Percentiles rank a stretch among this genome's conserved stretches.
Conservation (phyloP, 352 stramenopile genomes). For the Phytophthora boehmeriae region DNA sequence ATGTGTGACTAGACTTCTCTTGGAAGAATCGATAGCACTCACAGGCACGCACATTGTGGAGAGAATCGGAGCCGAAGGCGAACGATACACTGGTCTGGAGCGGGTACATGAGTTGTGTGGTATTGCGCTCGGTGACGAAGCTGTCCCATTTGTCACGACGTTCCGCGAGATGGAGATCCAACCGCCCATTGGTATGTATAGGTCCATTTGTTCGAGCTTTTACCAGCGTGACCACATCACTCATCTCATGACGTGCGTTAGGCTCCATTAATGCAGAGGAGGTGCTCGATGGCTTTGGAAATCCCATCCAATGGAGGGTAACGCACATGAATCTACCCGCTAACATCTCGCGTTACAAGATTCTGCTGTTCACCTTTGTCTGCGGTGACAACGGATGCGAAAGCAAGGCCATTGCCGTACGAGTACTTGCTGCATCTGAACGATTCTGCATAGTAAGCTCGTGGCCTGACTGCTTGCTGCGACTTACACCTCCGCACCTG, state of each 20-base stretch:
- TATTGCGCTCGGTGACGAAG: not conserved
- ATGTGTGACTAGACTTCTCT: not conserved
- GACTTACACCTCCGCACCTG: no score
- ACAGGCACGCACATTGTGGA: not conserved
- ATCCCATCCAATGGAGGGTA: not conserved
- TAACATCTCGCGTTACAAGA: not conserved
- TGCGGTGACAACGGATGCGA: conserved; percentile 4
- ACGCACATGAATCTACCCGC: conserved; percentile 1
- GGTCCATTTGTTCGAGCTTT: no score
- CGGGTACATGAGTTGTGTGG: conserved; percentile 5
- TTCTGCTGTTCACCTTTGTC: conserved; percentile 7
- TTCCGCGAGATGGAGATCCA: conserved; percentile 3
- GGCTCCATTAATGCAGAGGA: conserved; percentile 1
- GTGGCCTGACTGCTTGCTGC: no score
- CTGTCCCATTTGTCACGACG: not conserved
- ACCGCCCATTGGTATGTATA: not conserved
- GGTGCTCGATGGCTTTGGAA: not conserved
- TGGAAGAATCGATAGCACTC: conserved; percentile 4
- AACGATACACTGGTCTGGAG: conserved; percentile 3
- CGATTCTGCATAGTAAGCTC: not conserved
- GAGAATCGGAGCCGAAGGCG: not conserved
- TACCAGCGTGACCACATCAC: no score
- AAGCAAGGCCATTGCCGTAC: conserved; percentile 3
- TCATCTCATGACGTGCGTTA: not conserved
- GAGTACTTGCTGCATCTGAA: no score